These are phyloP conservation scores for Chlorella sp. DNA, from an alignment of 139 green algal species.

Conservation along the genomic window DNA sequence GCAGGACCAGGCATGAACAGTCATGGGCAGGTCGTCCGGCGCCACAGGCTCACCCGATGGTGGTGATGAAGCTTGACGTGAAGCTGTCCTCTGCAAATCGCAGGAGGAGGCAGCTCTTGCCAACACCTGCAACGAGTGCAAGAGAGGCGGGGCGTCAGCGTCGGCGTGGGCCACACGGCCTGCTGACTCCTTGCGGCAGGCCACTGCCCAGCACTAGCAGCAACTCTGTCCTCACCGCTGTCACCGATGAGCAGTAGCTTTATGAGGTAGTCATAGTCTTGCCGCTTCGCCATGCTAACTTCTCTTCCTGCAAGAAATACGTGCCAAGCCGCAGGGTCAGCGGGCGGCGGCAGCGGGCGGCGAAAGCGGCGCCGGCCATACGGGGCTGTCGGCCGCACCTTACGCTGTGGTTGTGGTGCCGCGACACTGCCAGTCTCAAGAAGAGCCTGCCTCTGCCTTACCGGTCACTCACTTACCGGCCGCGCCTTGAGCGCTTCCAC, in stretches of 20 bases:
- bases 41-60: slow-evolving; percentile 83
- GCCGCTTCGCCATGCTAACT: slow-evolving; percentile 20
- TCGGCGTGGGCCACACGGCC: not conserved
- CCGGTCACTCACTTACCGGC: too few relatives aligned
- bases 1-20: not conserved
- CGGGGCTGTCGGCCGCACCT: too few relatives aligned
- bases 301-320: too few relatives aligned
- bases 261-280: slow-evolving; percentile 94
- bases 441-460: too few relatives aligned
- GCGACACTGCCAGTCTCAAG: too few relatives aligned
- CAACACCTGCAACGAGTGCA: slow-evolving; percentile 80
- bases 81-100: slow-evolving; percentile 97
- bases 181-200: not conserved
- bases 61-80: slow-evolving; percentile 98
- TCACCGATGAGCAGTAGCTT: slow-evolving; percentile 98
- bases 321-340: too few relatives aligned
- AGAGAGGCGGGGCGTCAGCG: not conserved
- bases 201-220: not conserved
- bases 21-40: not conserved
- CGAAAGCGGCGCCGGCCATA: too few relatives aligned
- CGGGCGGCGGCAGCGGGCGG: too few relatives aligned
- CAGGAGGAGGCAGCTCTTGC: slow-evolving; percentile 96
- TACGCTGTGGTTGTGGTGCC: too few relatives aligned
- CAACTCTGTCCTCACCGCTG: slow-evolving; percentile 68
- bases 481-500: too few relatives aligned